phyloP scores from a whole-genome alignment of 2,329 filamentous ascomycete species.

The Blastomyces gilchristii region DNA sequence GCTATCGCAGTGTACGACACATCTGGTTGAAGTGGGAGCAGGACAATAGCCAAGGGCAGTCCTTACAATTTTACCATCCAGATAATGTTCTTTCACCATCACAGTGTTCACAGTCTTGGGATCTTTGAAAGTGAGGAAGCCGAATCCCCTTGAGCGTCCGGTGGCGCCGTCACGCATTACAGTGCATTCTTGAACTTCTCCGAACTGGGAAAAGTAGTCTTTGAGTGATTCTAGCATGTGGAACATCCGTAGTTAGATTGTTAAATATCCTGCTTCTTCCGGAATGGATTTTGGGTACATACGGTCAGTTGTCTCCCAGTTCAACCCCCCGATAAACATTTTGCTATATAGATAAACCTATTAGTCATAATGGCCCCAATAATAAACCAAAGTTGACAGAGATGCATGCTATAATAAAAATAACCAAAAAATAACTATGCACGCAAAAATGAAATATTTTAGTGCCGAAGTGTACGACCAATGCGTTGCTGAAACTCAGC shows the following conservation, averaged over 20 bases:
- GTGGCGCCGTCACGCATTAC: slow-evolving; percentile 98
- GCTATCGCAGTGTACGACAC: not conserved
- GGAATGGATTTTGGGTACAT: slow-evolving; percentile 36
- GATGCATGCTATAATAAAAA: slow-evolving; percentile 3
- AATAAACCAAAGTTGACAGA: not conserved
- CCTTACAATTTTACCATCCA: slow-evolving; percentile 92
- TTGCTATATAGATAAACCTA: slow-evolving; percentile 53
- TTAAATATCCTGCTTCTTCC: slow-evolving; percentile 5
- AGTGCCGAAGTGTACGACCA: not conserved
- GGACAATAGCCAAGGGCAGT: slow-evolving; percentile 9
- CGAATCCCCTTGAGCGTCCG: slow-evolving; percentile 88
- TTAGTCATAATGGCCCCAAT: slow-evolving; percentile 22
- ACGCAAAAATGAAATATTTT: slow-evolving; percentile 6
- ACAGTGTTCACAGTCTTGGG: slow-evolving; percentile 97
- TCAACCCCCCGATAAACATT: slow-evolving; percentile 98
- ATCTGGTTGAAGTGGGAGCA: not conserved
- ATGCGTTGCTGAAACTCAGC: not conserved
- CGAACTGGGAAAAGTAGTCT: slow-evolving; percentile 96
- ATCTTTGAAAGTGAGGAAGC: slow-evolving; percentile 95
- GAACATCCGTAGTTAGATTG: slow-evolving; percentile 8
- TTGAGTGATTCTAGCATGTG: slow-evolving; percentile 68
- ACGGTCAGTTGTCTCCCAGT: slow-evolving; percentile 99
- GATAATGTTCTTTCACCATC: slow-evolving; percentile 98
- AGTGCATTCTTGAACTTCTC: slow-evolving; percentile 93
- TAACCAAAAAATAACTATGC: slow-evolving; percentile 8